Evolutionary conservation across 2,329 filamentous ascomycete species (phyloP), one percentile per base, ranked within the genome.

Genomic region (Aphanoascus verrucosus): DNA sequence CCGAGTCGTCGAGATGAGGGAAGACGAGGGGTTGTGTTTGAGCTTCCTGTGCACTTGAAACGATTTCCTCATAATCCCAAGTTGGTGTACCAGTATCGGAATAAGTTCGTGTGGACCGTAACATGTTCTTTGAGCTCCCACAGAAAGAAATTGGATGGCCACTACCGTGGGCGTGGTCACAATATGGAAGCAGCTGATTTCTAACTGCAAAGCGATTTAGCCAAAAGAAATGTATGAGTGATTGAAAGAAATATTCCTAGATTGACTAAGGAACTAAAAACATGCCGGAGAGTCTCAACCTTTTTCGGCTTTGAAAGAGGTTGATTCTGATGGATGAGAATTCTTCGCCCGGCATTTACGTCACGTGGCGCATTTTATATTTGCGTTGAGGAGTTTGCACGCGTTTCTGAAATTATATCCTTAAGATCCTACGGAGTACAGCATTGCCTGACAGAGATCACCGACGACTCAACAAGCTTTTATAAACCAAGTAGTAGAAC

Each of bases 1-100:
- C 53, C 7, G 42, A 23, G 37, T 55, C 45, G 45, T 54, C 52
- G 9, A 31, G 5, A 12, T 34, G 19, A 11, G 31, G 46, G 5
- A 40, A 31, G 19, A 44, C 20, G 11, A 51, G n/a, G 37, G 32
- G 15, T 14, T 50, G 34, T 3, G 28, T 7, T 31, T 43, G 20
- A 15, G 14, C 44, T 17, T 46, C 43, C 11, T 32, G 40, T n/a
- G 37, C 17, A 34, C 47, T 31, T 8, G 35, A 51, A 31, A 32
- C 31, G 6, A 43, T 7, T 32, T 34, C 49, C 15, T 48, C 31
- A 7, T 52, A 42, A 17, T 7, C 23, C 23, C 23, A 28, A 7
- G 23, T 4, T 28, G 23, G 23, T 28, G 23, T 28, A 28, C 23
- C 23, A 28, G 7, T 28, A 28, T 28, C 23, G 23, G 23, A 28